Evolutionary conservation across 192 early-diverging fungal genomes (phyloP).

Genomic region (Glomus cerebriforme): DNA sequence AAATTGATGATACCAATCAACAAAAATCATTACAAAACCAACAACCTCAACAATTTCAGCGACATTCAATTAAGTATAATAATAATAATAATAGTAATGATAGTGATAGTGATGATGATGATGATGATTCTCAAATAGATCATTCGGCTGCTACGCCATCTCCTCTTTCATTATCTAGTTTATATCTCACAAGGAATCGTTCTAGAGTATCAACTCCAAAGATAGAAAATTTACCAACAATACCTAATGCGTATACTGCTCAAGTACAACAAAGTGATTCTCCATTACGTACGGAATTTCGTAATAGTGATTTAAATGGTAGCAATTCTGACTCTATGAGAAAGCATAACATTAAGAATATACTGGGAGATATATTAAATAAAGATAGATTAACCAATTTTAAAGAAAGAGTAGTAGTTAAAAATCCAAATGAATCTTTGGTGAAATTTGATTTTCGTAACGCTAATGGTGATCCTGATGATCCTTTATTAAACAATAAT

Average conservation of each 20-base stretch:
- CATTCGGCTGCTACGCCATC: neutral
- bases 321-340: neutral
- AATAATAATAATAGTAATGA: neutral
- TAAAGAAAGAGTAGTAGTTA: neutral
- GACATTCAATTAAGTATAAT: neutral
- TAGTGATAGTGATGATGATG: neutral
- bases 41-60: neutral
- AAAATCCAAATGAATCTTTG: neutral
- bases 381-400: neutral
- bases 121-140: neutral
- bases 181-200: neutral
- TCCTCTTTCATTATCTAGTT: neutral
- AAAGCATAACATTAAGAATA: neutral
- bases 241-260: neutral
- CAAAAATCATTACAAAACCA: neutral
- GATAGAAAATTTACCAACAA: neutral
- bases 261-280: conserved; percentile 20
- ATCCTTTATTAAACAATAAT: conserved; percentile 1
- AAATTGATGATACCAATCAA: neutral
- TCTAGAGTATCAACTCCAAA: neutral
- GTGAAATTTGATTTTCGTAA: neutral
- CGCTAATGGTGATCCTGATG: neutral
- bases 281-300: neutral
- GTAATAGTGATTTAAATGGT: neutral
- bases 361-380: neutral